Percentiles rank a stretch among this genome's conserved stretches.
phyloP scores from a whole-genome alignment of 2,329 filamentous ascomycete genomes.

The Emergomyces africanus region DNA sequence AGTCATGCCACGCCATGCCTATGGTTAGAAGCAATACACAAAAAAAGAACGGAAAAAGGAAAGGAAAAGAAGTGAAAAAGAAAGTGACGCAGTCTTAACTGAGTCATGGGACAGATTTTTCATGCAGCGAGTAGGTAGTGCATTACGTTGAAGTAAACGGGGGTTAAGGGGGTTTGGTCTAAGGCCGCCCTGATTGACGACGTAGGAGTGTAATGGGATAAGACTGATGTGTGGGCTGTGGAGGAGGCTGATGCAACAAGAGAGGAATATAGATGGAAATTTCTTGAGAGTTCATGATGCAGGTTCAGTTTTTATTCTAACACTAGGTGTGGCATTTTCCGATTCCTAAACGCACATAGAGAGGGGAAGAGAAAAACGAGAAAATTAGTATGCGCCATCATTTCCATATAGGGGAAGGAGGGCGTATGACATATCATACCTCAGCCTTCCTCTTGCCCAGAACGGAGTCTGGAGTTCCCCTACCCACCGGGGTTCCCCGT shows the following conservation, averaged over 20 bases:
- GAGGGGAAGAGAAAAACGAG: neutral
- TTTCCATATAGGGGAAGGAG: neutral
- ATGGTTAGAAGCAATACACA: neutral
- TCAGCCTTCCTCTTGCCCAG: slow-evolving; percentile 66
- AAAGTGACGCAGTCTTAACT: neutral
- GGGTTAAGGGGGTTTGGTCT: neutral
- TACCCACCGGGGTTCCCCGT: slow-evolving; percentile 15
- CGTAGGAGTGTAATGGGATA: neutral
- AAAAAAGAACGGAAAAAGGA: neutral
- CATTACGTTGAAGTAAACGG: neutral
- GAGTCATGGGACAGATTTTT: neutral
- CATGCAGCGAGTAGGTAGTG: neutral
- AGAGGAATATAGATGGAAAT: neutral
- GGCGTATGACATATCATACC: slow-evolving; percentile 24
- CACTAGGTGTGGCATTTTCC: slow-evolving; percentile 12
- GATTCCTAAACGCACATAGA: neutral
- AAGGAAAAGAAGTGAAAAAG: neutral
- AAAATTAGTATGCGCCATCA: neutral
- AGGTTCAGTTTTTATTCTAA: slow-evolving; percentile 29
- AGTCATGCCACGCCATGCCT: neutral
- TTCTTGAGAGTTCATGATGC: slow-evolving; percentile 12
- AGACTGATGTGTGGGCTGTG: neutral
- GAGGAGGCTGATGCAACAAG: neutral
- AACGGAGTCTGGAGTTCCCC: slow-evolving; percentile 48
- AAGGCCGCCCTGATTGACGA: neutral